These are phyloP conservation scores for Phallus indusiatus DNA, from an alignment of 768 basidiomycete species.

Conservation along the genomic window DNA sequence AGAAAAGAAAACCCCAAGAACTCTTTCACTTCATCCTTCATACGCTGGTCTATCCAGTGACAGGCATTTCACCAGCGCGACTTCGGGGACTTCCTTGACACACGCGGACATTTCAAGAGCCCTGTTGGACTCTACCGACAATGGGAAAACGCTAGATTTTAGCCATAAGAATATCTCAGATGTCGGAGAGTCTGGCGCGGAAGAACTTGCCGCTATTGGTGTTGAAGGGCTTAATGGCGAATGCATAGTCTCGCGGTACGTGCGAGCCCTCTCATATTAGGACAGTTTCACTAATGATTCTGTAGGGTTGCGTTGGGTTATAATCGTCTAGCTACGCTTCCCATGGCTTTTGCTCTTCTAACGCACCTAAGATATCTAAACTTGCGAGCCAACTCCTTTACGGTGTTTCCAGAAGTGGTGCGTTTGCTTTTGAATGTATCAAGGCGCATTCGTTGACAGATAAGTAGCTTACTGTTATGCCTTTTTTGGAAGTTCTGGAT, in stretches of 20 bases:
- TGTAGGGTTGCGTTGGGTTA: constrained; percentile 75
- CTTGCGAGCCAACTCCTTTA: constrained; percentile 75
- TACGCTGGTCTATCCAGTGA: neutral
- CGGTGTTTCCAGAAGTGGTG: constrained; percentile 81
- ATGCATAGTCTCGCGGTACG: constrained; percentile 52
- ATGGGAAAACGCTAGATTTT: constrained; percentile 77
- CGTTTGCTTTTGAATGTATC: constrained; percentile 23
- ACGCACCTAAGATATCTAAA: constrained; percentile 78
- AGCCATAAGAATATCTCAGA: constrained; percentile 71
- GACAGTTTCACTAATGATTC: neutral
- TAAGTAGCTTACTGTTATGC: constrained; percentile 61
- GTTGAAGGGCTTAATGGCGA: constrained; percentile 37
- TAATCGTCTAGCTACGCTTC: constrained; percentile 74
- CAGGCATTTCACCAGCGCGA: constrained; percentile 3
- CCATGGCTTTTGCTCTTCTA: constrained; percentile 62
- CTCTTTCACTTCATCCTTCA: neutral
- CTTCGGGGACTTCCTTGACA: constrained; percentile 31
- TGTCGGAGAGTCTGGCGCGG: constrained; percentile 63
- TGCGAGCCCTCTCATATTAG: constrained; percentile 13
- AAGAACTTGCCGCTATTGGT: constrained; percentile 61
- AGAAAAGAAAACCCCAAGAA: neutral
- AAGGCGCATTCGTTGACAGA: constrained; percentile 7
- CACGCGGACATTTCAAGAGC: constrained; percentile 58
- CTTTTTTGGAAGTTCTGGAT: constrained; percentile 88
- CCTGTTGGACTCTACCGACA: constrained; percentile 56